phyloP scores from a whole-genome alignment of 257 asterid genomes.

The Sherardia arvensis region DNA sequence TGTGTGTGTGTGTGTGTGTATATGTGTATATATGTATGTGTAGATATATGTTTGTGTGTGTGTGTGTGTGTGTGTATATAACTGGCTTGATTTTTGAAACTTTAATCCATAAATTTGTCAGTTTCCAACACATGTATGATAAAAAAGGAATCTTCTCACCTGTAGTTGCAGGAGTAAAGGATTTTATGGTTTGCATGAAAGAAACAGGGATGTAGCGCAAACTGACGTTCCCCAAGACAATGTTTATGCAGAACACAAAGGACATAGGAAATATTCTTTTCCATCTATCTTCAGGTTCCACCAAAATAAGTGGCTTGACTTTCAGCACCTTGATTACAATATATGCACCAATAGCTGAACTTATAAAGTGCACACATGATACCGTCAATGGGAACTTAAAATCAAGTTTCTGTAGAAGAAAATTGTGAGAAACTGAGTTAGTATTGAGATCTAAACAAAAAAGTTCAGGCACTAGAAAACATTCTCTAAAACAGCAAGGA shows the following conservation, averaged over 20 bases:
- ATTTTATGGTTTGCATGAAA: conserved; percentile 46
- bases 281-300: conserved; percentile 42
- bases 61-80: too few relatives aligned
- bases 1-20: too few relatives aligned
- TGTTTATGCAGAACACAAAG: conserved; percentile 41
- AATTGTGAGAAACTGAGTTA: not conserved
- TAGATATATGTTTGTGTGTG: too few relatives aligned
- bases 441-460: not conserved
- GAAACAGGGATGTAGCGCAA: conserved; percentile 44
- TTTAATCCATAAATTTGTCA: not conserved
- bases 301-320: conserved; percentile 35
- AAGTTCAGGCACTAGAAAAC: not conserved
- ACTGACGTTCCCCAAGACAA: conserved; percentile 42
- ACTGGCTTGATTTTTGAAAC: not conserved
- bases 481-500: not conserved
- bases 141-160: conserved; percentile 20
- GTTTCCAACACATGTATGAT: conserved; percentile 2
- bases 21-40: too few relatives aligned
- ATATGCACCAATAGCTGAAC: conserved; percentile 42
- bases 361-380: conserved; percentile 36
- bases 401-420: conserved; percentile 29
- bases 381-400: conserved; percentile 45
- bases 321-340: conserved; percentile 33
- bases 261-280: conserved; percentile 49
- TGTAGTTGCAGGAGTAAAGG: conserved; percentile 49